Conservation (phyloP, 345 rosid genomes). For the Eucalyptus pauciflora region DNA sequence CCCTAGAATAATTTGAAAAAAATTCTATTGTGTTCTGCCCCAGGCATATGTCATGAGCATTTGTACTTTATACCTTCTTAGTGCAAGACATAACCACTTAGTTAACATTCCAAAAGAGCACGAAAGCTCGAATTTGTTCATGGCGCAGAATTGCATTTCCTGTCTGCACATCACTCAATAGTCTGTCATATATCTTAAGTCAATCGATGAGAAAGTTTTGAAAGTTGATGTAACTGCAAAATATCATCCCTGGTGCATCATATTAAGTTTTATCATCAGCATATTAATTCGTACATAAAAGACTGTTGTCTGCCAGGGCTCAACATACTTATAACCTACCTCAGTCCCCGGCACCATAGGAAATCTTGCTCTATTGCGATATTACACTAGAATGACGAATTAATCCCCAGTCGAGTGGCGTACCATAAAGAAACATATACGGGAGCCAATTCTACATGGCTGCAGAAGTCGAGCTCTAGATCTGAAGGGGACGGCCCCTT, state of each 20-base stretch:
- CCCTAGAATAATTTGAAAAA: background rate
- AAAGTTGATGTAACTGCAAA: background rate
- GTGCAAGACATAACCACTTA: background rate
- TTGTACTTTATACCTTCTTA: background rate
- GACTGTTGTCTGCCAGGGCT: background rate
- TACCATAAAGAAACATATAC: background rate
- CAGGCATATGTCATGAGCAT: background rate
- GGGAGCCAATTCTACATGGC: background rate
- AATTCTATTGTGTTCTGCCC: background rate
- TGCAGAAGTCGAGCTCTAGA: background rate
- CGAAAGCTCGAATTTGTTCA: background rate
- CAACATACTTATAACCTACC: no score
- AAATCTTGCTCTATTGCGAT: no score
- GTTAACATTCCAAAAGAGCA: background rate
- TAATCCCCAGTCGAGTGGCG: background rate
- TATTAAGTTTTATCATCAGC: background rate
- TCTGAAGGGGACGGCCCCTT: background rate
- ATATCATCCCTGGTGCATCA: background rate
- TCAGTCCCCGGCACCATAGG: no score
- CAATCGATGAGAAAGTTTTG: background rate
- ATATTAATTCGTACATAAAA: background rate
- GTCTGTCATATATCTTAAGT: background rate
- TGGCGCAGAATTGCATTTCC: background rate
- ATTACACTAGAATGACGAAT: background rate
- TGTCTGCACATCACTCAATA: background rate